Evolutionary conservation across 371 early-diverging fungal genomes (phyloP), one percentile per base, ranked within the genome.

Genomic region (Mucor circinelloides): DNA sequence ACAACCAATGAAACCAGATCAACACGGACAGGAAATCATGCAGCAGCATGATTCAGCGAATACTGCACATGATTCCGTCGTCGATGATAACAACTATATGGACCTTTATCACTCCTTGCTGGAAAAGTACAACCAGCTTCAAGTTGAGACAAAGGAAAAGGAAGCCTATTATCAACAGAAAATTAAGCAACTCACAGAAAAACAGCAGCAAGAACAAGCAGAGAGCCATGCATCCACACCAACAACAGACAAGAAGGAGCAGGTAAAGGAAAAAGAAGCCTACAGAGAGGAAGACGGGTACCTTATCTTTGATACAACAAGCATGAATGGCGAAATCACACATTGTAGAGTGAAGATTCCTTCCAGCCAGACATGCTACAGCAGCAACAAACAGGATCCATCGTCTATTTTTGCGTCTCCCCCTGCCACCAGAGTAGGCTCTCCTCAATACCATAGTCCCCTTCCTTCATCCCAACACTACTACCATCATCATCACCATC

Each of bases 301-400:
- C 58, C 58, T 78, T 9, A 57, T 73, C 32, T 78, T 78, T 55
- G 69, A 75, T 63, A 73, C 76, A 6, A 64, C 59, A 4, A 66
- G 67, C 25, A 73, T 69, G 60, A 71, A 75, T 63, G 78, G 75
- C 8, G 78, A 75, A 38, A 60, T 75, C 12, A 71, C 70, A 25
- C 71, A 75, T 27, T 78, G 73, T 55, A 72, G 68, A 57, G 76
- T 75, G n/a, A 78, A 75, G 63, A 75, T 78, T 54, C 78, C 78
- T 10, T 60, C 59, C 62, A 60, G 27, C 46, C 69, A 40, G 60
- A 46, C 60, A 38, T 46, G 19, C 46, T n/a, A 44, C n/a, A 19
- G 8, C 46, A 21, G 4, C 21, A 6, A 46, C 46, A 46, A 46
- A 9, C 46, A 46, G 8, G 46, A 46, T 17, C 30, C 57, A 10